phyloP scores from a whole-genome alignment of 192 early-diverging fungal genomes.

The Backusella tarrabulga region DNA sequence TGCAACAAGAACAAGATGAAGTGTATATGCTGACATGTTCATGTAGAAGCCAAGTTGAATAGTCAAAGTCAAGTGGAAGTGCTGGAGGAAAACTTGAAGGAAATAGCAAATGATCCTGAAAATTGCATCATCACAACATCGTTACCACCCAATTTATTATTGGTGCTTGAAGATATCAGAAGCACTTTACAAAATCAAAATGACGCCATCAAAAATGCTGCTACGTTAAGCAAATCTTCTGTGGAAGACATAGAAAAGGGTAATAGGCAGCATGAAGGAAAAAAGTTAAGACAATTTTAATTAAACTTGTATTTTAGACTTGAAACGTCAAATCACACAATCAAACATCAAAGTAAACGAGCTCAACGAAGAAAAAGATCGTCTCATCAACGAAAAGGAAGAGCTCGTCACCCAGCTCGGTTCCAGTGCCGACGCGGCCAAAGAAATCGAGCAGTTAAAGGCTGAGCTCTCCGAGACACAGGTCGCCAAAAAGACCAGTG shows the following conservation, averaged over 20 bases:
- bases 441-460: neutral
- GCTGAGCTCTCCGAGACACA: conserved; percentile 32
- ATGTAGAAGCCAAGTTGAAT: neutral
- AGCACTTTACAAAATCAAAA: conserved; percentile 9
- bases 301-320: conserved; percentile 1
- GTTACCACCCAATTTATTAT: conserved; percentile 9
- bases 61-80: neutral
- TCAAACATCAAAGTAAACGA: conserved; percentile 29
- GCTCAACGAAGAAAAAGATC: conserved; percentile 53
- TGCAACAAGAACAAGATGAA: neutral
- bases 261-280: neutral
- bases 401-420: conserved; percentile 8
- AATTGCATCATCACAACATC: neutral
- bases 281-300: neutral
- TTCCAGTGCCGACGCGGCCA: neutral
- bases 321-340: conserved; percentile 30
- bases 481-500: conserved; percentile 27
- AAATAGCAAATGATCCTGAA: conserved; percentile 14
- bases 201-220: neutral
- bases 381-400: conserved; percentile 22
- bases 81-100: neutral
- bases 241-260: neutral
- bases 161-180: conserved; percentile 10
- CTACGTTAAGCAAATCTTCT: neutral
- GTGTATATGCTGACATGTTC: neutral